phyloP scores from a whole-genome alignment of 495 filamentous ascomycete genomes.

The Entonaema liquescens region DNA sequence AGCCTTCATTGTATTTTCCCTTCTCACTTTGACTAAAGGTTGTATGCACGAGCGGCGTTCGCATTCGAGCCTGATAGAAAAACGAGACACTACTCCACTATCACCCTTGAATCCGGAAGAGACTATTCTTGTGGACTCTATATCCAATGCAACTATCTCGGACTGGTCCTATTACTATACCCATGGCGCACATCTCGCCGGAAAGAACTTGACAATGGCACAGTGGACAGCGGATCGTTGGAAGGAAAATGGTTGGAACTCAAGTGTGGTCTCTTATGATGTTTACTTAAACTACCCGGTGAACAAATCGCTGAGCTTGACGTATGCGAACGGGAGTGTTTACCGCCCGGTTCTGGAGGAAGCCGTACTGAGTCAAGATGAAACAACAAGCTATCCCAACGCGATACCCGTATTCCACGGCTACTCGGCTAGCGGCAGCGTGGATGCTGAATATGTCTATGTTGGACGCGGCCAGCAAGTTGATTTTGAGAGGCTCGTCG shows the following conservation, averaged over 20 bases:
- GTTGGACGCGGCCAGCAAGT: constrained; percentile 78
- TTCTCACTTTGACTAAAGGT: constrained; percentile 20
- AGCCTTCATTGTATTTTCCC: not conserved
- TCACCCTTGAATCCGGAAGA: constrained; percentile 39
- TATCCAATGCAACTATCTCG: constrained; percentile 43
- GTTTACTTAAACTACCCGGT: constrained; percentile 85
- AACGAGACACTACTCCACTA: constrained; percentile 41
- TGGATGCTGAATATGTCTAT: constrained; percentile 74
- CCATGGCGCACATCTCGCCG: constrained; percentile 50
- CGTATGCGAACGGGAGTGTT: constrained; percentile 60
- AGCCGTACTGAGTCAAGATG: constrained; percentile 77
- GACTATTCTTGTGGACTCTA: constrained; percentile 35
- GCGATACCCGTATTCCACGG: constrained; percentile 89
- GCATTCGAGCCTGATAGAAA: constrained; percentile 14
- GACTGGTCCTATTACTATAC: constrained; percentile 52
- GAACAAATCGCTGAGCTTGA: constrained; percentile 73
- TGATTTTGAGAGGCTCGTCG: constrained; percentile 80
- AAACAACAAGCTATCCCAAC: constrained; percentile 70
- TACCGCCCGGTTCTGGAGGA: constrained; percentile 80
- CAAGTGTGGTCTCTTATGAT: constrained; percentile 77
- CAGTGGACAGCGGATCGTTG: constrained; percentile 83
- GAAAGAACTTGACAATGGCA: constrained; percentile 56
- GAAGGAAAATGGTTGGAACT: constrained; percentile 75
- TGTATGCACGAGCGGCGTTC: constrained; percentile 32
- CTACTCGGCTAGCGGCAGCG: constrained; percentile 83